Percentiles rank a stretch among this genome's conserved stretches.
phyloP scores from a whole-genome alignment of 2,329 filamentous ascomycete species.

The Fusarium nurragi region DNA sequence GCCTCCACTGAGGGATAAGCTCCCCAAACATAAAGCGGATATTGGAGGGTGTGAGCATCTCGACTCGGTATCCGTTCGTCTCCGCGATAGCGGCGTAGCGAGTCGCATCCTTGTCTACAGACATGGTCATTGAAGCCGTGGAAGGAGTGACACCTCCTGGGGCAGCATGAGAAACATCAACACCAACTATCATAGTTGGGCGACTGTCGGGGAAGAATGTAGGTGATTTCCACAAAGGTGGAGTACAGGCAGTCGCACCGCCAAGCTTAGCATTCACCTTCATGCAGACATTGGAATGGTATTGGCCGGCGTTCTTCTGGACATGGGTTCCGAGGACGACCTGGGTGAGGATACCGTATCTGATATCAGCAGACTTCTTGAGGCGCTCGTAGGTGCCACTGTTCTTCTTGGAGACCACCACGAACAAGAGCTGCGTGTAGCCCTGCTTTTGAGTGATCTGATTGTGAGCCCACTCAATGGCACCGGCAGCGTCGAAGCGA shows the following conservation, averaged over 20 bases:
- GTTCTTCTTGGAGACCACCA: slow-evolving; percentile 78
- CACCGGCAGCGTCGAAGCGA: slow-evolving; percentile 58
- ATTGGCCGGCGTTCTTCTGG: slow-evolving; percentile 76
- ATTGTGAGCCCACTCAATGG: slow-evolving; percentile 56
- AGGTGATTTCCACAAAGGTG: slow-evolving; percentile 47
- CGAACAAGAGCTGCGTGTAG: slow-evolving; percentile 80
- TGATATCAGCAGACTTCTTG: slow-evolving; percentile 89
- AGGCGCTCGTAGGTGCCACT: slow-evolving; percentile 79
- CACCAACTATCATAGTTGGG: slow-evolving; percentile 83
- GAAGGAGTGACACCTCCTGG: slow-evolving; percentile 75
- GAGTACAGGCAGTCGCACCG: slow-evolving; percentile 71
- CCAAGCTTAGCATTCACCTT: slow-evolving; percentile 97
- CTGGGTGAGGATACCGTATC: slow-evolving; percentile 84
- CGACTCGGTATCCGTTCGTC: slow-evolving; percentile 82
- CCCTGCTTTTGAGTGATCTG: slow-evolving; percentile 63
- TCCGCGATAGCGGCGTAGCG: slow-evolving; percentile 82
- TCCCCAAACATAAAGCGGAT: slow-evolving; percentile 72
- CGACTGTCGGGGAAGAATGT: slow-evolving; percentile 56
- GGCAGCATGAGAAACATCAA: slow-evolving; percentile 87
- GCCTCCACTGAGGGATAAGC: slow-evolving; percentile 73
- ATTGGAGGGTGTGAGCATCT: slow-evolving; percentile 78
- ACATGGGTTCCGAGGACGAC: slow-evolving; percentile 80
- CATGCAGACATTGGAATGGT: slow-evolving; percentile 93
- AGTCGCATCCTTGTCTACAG: slow-evolving; percentile 74
- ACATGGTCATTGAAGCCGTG: slow-evolving; percentile 88